A percentile compares a stretch with the other conserved stretches of the same genome.
phyloP scores from a whole-genome alignment of 2,329 filamentous ascomycete genomes.

The Podosphaera aphanis region DNA sequence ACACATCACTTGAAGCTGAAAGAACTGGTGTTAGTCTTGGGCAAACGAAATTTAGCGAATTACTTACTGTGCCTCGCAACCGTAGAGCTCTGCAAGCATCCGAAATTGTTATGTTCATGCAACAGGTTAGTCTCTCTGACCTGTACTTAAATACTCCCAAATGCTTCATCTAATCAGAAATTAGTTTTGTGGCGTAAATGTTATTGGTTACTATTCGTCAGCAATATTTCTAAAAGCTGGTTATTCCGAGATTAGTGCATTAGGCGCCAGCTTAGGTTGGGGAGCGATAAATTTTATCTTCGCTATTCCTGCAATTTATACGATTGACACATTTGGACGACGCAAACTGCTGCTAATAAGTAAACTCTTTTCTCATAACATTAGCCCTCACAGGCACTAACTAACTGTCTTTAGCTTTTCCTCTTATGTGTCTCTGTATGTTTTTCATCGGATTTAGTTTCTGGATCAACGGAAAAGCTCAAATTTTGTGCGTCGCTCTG shows the following conservation, averaged over 20 bases:
- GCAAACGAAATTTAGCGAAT: slow-evolving; percentile 34
- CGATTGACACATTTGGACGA: slow-evolving; percentile 41
- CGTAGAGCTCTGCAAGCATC: slow-evolving; percentile 53
- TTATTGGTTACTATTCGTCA: slow-evolving; percentile 53
- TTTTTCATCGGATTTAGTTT: slow-evolving; percentile 35
- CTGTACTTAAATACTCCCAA: no score
- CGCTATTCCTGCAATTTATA: slow-evolving; percentile 33
- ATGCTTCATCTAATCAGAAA: no score
- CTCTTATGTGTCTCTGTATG: slow-evolving; percentile 41
- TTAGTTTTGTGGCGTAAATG: slow-evolving; percentile 22
- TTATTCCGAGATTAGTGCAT: slow-evolving; percentile 27
- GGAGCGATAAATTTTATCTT: slow-evolving; percentile 39
- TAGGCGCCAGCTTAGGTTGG: slow-evolving; percentile 40
- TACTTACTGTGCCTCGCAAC: slow-evolving; percentile 46
- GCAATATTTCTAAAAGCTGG: slow-evolving; percentile 36
- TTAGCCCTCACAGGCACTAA: not conserved
- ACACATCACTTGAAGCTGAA: slow-evolving; percentile 24
- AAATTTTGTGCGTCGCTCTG: slow-evolving; percentile 29
- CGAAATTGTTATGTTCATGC: slow-evolving; percentile 46
- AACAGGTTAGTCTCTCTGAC: slow-evolving; percentile 9
- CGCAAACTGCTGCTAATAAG: slow-evolving; percentile 25
- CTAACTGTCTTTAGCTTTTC: slow-evolving; percentile 34
- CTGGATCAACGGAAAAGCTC: slow-evolving; percentile 21
- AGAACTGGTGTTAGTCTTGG: slow-evolving; percentile 29
- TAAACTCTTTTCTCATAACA: not conserved